Evolutionary conservation across 495 filamentous ascomycete species (phyloP), one percentile per base, ranked within the genome.

Genomic region (Penicillium lividum): DNA sequence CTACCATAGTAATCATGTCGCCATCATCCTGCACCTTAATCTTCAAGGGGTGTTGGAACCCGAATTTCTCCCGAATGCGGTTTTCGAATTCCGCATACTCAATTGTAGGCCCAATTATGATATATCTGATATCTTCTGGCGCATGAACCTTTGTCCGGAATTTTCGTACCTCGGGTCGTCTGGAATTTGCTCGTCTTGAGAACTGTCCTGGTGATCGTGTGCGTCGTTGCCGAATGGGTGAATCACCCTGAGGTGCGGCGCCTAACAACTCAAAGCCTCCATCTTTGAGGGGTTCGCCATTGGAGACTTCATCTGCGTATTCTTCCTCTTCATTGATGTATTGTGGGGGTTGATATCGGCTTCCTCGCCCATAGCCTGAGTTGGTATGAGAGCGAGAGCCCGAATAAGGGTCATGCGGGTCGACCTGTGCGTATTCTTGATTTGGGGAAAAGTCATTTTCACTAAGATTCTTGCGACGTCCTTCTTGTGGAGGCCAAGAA

Each of bases 1-100:
- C 94, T 31, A 89, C 91, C 86, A 98, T 87, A 11, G 92, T 97
- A 71, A 98, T 93, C 88, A 96, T 90, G 67, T 97, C 94, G 7
- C 88, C 88, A 61, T 90, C 85, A 69, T 96, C 92, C 68, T 84
- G 86, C 66, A 96, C 86, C 80, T 90, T 92, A 71, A 96, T 86
- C 80, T 89, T 92, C 68, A 93, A 83, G 47, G 82, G 78, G 38
- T 80, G 77, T 51, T 78, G 73, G 52, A 96, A 74, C 28, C 82
- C 85, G 60, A 97, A 96, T 75, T 98, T 98, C 52, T 89, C 86
- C 49, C 88, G 80, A 56, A 98, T 88, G 52, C 83, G 83, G 43
- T 82, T 82, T 46, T 90, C 84, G 36, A 98, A 86, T 40, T 92
- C 90, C 2, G 77, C 72, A 69, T 89, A 97, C 57, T 82, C 82